Base-by-base conservation (phyloP, 2,329 filamentous ascomycete genomes). In the Endothia cerciana region DNA sequence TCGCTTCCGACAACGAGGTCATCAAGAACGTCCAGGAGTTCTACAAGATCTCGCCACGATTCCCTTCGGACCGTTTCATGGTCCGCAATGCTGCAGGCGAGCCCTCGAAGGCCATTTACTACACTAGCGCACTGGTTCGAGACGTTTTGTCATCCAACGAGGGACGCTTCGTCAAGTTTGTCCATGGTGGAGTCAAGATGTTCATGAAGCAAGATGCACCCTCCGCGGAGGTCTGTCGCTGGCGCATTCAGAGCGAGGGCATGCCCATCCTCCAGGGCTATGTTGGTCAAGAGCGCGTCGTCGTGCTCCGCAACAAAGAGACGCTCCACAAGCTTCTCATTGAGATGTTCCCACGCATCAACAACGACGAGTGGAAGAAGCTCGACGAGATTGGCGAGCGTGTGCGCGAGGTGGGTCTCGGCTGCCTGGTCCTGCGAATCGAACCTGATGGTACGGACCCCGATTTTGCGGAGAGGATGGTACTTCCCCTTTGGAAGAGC, bases 161-260 rank as follows among this genome's bases (percentile, higher is more conserved):
- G 77, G 92, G 93, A 53, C 89, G 91, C 36, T 93, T 93, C 56
- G 90, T 98, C 78, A 97, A 95, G 77, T 97, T 99, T 75, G 91
- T 99, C 60, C 95, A 99, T 78, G 94, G 91, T 60, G 95, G 95
- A 70, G 94, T 99, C 41, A 97, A 97, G 81, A 98, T 98, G 93
- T 99, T 97, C 77, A 95, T 98, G 83, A 97, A 97, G 82, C 94
- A 98, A 77, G 93, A 97, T 74, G 91, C 92, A 0, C 94, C 97
- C 67, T 91, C 89, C 5, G 89, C 90, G 43, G 90, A 94, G 63
- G 91, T 95, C 41, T 97, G 94, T 81, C 87, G 90, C 66, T 99
- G 95, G 95, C 89, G 95, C 57, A 95, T 99, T 72, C 95, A 99
- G 82, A 91, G 90, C 15, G 95, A 99, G 78, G 95, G 95, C 30